These are phyloP conservation scores for Phytophthora colocasiae DNA, from an alignment of 352 stramenopile species.

Conservation along the genomic window DNA sequence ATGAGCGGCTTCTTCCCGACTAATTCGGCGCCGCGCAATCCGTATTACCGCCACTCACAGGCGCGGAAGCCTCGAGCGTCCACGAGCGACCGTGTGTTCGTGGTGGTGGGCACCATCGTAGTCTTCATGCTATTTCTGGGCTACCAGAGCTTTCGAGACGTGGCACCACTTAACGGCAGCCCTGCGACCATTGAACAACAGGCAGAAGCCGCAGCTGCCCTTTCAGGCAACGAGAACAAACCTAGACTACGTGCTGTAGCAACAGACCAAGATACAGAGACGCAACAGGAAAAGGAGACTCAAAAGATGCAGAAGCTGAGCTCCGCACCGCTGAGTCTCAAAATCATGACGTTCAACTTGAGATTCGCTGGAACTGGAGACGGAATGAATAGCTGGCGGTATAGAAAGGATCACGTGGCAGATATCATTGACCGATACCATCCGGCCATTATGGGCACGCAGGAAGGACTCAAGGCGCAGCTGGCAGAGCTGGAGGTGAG, in stretches of 20 bases:
- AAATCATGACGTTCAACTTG: slow-evolving; percentile 89
- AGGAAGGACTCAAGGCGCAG: slow-evolving; percentile 77
- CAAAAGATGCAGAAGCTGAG: slow-evolving; percentile 32
- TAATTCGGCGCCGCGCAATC: slow-evolving; percentile 67
- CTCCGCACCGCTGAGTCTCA: slow-evolving; percentile 61
- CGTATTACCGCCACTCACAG: slow-evolving; percentile 83
- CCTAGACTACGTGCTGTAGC: slow-evolving; percentile 52
- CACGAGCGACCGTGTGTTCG: slow-evolving; percentile 64
- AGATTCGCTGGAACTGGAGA: slow-evolving; percentile 72
- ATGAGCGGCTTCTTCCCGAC: slow-evolving; percentile 81
- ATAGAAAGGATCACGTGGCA: slow-evolving; percentile 75
- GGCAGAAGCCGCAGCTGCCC: slow-evolving; percentile 35
- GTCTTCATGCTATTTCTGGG: slow-evolving; percentile 72
- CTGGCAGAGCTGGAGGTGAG: slow-evolving; percentile 64
- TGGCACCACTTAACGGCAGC: slow-evolving; percentile 6
- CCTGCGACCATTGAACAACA: slow-evolving; percentile 43
- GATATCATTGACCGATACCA: slow-evolving; percentile 83
- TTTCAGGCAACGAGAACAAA: slow-evolving; percentile 34
- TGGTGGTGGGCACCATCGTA: slow-evolving; percentile 70
- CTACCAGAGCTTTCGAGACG: slow-evolving; percentile 48
- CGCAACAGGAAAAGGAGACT: not conserved
- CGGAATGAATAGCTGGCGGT: slow-evolving; percentile 71
- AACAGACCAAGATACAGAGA: slow-evolving; percentile 12
- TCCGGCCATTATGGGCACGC: slow-evolving; percentile 73
- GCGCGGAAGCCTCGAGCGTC: slow-evolving; percentile 29